Conservation (phyloP, 805 yeast genomes). For the Torulaspora quercuum region DNA sequence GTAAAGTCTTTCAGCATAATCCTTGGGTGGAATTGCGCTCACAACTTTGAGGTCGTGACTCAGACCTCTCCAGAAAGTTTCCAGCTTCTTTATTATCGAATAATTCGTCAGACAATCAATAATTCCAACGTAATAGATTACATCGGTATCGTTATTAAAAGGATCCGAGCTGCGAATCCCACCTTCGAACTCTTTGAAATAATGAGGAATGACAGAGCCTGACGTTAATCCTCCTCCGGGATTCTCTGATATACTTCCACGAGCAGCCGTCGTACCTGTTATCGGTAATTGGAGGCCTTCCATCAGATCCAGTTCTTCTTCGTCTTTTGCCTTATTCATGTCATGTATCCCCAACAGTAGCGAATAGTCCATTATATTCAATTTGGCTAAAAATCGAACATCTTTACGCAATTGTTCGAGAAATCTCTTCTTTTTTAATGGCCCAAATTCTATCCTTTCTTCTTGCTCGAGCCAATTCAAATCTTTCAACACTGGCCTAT, state of each 20-base stretch:
- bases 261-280: constrained; percentile 6
- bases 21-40: constrained; percentile 86
- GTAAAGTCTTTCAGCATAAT: constrained; percentile 84
- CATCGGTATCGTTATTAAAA: constrained; percentile 49
- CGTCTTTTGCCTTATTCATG: constrained; percentile 48
- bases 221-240: constrained; percentile 4
- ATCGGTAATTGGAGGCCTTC: constrained; percentile 7
- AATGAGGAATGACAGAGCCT: constrained; percentile 28
- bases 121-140: constrained; percentile 85
- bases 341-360: constrained; percentile 86
- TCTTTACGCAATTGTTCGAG: constrained; percentile 71
- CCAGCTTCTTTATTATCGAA: constrained; percentile 67
- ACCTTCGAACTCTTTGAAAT: constrained; percentile 76
- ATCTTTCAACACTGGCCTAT: constrained; percentile 67
- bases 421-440: constrained; percentile 56
- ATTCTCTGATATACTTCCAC: constrained; percentile 3
- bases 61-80: constrained; percentile 79
- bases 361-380: constrained; percentile 95
- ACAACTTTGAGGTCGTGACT: constrained; percentile 65
- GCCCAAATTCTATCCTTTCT: constrained; percentile 70
- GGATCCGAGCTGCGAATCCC: constrained; percentile 72
- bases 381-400: constrained; percentile 62
- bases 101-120: constrained; percentile 90
- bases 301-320: constrained; percentile 13
- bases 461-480: constrained; percentile 76